A percentile compares a stretch with the other conserved stretches of the same genome.
These are phyloP conservation scores for Aleurites moluccanus DNA, from an alignment of 441 rosid genomes.

Conservation along the genomic window DNA sequence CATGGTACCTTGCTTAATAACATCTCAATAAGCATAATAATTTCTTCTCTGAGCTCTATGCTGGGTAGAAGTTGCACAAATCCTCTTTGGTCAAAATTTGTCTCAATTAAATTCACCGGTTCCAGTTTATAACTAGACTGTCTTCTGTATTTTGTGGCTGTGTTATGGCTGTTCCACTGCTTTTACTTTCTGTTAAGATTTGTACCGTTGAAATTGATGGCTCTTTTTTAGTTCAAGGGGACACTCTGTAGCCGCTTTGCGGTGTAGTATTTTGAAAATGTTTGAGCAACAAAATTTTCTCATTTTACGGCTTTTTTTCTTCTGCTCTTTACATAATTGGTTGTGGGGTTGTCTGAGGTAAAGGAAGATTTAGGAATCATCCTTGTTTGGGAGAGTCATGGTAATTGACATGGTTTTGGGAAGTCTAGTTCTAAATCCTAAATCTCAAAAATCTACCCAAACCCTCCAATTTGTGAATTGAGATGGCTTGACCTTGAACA, in stretches of 20 bases:
- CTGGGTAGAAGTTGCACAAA: slow-evolving; percentile 19
- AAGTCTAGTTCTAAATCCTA: neutral
- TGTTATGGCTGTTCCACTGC: slow-evolving; percentile 20
- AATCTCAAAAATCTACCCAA: neutral
- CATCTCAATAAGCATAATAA: slow-evolving; percentile 31
- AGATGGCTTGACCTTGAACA: neutral
- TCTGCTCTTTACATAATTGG: neutral
- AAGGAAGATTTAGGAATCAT: too few relatives aligned
- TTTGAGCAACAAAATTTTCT: slow-evolving; percentile 2
- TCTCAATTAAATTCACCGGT: slow-evolving; percentile 8
- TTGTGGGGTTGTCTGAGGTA: neutral
- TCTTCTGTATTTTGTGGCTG: slow-evolving; percentile 16
- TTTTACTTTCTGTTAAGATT: slow-evolving; percentile 8
- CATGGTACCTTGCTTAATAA: neutral
- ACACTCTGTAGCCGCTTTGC: slow-evolving; percentile 7
- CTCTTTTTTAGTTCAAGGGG: neutral
- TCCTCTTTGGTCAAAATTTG: slow-evolving; percentile 8
- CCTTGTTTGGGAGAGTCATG: neutral
- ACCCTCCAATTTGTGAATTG: neutral
- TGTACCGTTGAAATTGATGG: slow-evolving; percentile 4
- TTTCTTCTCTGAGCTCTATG: slow-evolving; percentile 25
- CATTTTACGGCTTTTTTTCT: neutral
- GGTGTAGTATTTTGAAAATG: neutral
- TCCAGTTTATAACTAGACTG: slow-evolving; percentile 6
- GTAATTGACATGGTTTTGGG: neutral